These are phyloP conservation scores for Penicillium sp. DNA, from an alignment of 2,329 filamentous ascomycete genomes.

Conservation along the genomic window DNA sequence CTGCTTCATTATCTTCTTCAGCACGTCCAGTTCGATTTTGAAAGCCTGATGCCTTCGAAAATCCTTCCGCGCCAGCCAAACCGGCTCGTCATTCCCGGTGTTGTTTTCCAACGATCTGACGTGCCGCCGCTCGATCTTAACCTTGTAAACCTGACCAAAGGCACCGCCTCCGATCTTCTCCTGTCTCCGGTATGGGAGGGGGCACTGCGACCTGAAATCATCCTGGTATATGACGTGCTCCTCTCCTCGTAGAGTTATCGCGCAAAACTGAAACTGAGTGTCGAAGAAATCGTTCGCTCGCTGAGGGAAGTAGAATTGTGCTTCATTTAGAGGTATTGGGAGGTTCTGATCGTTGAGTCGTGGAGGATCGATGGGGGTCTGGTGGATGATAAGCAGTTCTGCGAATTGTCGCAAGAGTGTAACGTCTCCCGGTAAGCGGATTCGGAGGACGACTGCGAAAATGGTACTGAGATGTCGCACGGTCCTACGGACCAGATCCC, in stretches of 20 bases:
- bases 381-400: slow-evolving; percentile 2
- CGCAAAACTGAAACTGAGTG: slow-evolving; percentile 40
- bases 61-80: slow-evolving; percentile 44
- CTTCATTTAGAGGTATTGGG: slow-evolving; percentile 9
- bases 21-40: slow-evolving; percentile 37
- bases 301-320: slow-evolving; percentile 13
- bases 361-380: neutral
- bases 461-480: slow-evolving; percentile 34
- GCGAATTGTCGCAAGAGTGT: slow-evolving; percentile 22
- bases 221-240: slow-evolving; percentile 33
- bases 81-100: slow-evolving; percentile 14
- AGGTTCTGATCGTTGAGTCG: slow-evolving; percentile 17
- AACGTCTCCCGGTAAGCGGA: slow-evolving; percentile 31
- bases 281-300: slow-evolving; percentile 35
- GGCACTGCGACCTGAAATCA: slow-evolving; percentile 25
- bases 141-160: slow-evolving; percentile 37
- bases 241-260: slow-evolving; percentile 35
- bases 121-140: slow-evolving; percentile 42
- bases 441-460: slow-evolving; percentile 39
- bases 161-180: slow-evolving; percentile 36
- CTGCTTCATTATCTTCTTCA: slow-evolving; percentile 42
- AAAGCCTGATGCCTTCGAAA: slow-evolving; percentile 30
- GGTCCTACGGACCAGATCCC: neutral
- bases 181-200: slow-evolving; percentile 41
- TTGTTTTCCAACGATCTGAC: slow-evolving; percentile 30